Conservation (phyloP, 495 filamentous ascomycete species). For the Cairneyella variabilis region DNA sequence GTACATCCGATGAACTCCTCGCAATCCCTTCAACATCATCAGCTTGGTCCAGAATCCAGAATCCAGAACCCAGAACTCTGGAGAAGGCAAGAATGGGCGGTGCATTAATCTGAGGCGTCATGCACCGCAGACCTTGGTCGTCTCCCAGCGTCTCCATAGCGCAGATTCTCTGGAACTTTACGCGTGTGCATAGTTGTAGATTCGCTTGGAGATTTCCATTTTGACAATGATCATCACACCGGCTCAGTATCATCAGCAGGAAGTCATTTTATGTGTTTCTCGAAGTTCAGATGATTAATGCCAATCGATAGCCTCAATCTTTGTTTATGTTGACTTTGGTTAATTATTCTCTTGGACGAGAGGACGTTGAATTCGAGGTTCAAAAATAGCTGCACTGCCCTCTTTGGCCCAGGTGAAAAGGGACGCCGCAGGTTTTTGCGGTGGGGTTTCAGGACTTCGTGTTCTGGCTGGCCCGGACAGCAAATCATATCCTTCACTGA, state of each 20-base stretch:
- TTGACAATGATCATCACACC: neutral
- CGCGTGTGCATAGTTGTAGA: neutral
- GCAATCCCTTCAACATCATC: too few relatives aligned
- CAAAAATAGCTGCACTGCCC: neutral
- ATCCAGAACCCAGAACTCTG: too few relatives aligned
- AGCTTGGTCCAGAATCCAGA: too few relatives aligned
- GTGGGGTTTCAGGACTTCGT: neutral
- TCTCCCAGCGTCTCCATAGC: neutral
- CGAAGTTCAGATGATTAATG: neutral
- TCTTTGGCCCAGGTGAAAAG: neutral
- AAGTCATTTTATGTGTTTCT: neutral
- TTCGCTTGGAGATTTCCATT: neutral
- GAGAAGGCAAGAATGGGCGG: too few relatives aligned
- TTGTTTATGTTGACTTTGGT: too few relatives aligned
- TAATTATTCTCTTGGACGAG: too few relatives aligned
- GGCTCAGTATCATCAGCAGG: neutral
- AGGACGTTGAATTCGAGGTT: neutral
- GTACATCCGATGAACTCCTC: too few relatives aligned
- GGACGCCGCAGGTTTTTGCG: neutral
- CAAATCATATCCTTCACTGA: too few relatives aligned
- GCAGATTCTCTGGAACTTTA: neutral
- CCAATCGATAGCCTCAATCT: neutral
- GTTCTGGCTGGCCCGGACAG: neutral
- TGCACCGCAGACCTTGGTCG: slow-evolving; percentile 3
- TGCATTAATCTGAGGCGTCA: slow-evolving; percentile 4